Evolutionary conservation across 148 eudicot species (phyloP).

Genomic region (Linanthus parryae): DNA sequence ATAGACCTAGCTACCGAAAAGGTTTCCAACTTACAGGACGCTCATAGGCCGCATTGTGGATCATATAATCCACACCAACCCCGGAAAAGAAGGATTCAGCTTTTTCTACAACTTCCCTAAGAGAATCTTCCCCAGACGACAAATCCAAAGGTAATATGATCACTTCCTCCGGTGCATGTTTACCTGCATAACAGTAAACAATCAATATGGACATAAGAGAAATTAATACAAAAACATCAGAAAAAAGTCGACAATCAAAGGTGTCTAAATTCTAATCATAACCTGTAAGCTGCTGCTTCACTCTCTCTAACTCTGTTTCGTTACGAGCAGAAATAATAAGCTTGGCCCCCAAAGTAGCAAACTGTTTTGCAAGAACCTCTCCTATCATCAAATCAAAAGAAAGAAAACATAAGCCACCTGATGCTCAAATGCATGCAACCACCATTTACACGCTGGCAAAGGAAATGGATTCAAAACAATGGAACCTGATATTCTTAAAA

Average conservation of each 20-base stretch:
- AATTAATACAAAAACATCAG: not conserved
- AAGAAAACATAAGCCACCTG: no score
- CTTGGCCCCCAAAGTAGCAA: slow-evolving; percentile 86
- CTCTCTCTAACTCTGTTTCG: slow-evolving; percentile 74
- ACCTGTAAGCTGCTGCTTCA: slow-evolving; percentile 73
- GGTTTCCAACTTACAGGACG: slow-evolving; percentile 68
- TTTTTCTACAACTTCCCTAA: slow-evolving; percentile 54
- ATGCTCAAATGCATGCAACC: no score
- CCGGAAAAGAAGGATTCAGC: slow-evolving; percentile 73
- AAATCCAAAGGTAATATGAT: slow-evolving; percentile 84
- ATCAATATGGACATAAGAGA: not conserved
- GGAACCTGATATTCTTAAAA: no score
- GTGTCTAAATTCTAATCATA: no score
- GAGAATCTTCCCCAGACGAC: slow-evolving; percentile 70
- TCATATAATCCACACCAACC: slow-evolving; percentile 77
- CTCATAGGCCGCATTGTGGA: slow-evolving; percentile 94
- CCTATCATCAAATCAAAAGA: slow-evolving; percentile 36
- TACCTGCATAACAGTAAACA: slow-evolving; percentile 34
- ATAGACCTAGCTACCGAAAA: slow-evolving; percentile 1
- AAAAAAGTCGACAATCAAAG: not conserved
- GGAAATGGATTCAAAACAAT: no score
- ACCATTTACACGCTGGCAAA: no score
- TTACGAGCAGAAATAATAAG: slow-evolving; percentile 88
- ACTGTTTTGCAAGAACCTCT: slow-evolving; percentile 82
- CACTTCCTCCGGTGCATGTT: slow-evolving; percentile 75